Percentiles rank a stretch among this genome's conserved stretches.
These are phyloP conservation scores for Amanita rubescens DNA, from an alignment of 768 basidiomycete species.

Conservation along the genomic window DNA sequence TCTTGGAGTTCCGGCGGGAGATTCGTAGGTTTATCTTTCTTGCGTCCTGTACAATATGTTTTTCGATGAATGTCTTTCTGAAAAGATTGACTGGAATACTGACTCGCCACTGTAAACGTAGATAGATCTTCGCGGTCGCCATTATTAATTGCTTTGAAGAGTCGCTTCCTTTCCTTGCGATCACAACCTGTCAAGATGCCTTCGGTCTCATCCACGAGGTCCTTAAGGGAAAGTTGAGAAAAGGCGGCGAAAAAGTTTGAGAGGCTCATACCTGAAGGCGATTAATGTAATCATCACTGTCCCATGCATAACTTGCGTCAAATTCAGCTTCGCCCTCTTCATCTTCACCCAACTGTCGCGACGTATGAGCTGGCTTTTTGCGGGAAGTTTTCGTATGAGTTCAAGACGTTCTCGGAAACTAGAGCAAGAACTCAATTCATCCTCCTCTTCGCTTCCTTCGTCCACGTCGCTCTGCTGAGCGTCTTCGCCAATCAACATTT, in stretches of 20 bases:
- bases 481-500: constrained; percentile 29
- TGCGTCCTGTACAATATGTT: constrained; percentile 24
- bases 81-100: constrained; percentile 17
- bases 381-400: constrained; percentile 23
- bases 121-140: constrained; percentile 43
- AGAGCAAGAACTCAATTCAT: constrained; percentile 31
- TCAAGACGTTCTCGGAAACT: constrained; percentile 42
- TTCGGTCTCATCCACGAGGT: constrained; percentile 52
- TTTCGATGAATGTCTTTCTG: neutral
- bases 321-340: constrained; percentile 19
- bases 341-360: constrained; percentile 21
- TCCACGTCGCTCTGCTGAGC: constrained; percentile 21
- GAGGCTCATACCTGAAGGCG: constrained; percentile 42
- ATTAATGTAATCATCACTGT: constrained; percentile 44
- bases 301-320: constrained; percentile 22
- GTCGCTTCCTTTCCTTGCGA: constrained; percentile 42
- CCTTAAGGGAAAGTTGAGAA: constrained; percentile 28
- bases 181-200: constrained; percentile 36
- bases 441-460: constrained; percentile 28
- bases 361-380: constrained; percentile 21
- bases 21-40: constrained; percentile 45
- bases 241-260: neutral
- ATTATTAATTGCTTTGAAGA: constrained; percentile 54
- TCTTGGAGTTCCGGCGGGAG: constrained; percentile 51
- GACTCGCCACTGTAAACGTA: constrained; percentile 42